phyloP scores from a whole-genome alignment of 1,139 yeast species.

The Nakaseomyces delphensis region DNA sequence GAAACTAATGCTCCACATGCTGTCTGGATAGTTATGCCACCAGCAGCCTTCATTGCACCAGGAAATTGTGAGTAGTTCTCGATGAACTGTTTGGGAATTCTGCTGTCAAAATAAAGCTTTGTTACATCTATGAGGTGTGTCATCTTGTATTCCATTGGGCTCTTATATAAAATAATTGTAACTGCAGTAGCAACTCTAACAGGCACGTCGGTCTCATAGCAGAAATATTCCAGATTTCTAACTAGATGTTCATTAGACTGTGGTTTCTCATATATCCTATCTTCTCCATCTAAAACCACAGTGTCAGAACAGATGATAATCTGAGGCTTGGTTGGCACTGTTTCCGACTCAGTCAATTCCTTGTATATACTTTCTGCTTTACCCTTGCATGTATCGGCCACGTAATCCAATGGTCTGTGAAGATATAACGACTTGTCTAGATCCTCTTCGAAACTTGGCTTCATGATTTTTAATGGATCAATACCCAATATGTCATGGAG shows the following conservation, averaged over 20 bases:
- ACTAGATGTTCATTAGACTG: constrained; percentile 43
- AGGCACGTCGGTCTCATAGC: constrained; percentile 36
- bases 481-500: constrained; percentile 53
- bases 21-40: constrained; percentile 84
- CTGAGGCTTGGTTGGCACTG: constrained; percentile 8
- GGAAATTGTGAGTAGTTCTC: constrained; percentile 54
- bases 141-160: constrained; percentile 19
- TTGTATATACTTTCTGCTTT: constrained; percentile 56
- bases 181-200: constrained; percentile 64
- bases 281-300: constrained; percentile 61
- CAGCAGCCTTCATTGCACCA: constrained; percentile 81
- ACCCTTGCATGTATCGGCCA: constrained; percentile 54
- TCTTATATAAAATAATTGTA: constrained; percentile 27
- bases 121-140: constrained; percentile 37
- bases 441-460: constrained; percentile 56
- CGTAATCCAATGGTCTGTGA: constrained; percentile 45
- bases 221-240: constrained; percentile 38
- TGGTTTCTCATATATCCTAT: constrained; percentile 73
- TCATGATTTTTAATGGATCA: constrained; percentile 38
- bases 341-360: constrained; percentile 25
- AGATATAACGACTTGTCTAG: constrained; percentile 43
- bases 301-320: constrained; percentile 65
- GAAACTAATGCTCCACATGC: constrained; percentile 56
- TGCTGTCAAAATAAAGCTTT: constrained; percentile 39
- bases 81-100: constrained; percentile 45